Base-by-base conservation (phyloP, 1,139 yeast genomes). In the Pichia terricola region DNA sequence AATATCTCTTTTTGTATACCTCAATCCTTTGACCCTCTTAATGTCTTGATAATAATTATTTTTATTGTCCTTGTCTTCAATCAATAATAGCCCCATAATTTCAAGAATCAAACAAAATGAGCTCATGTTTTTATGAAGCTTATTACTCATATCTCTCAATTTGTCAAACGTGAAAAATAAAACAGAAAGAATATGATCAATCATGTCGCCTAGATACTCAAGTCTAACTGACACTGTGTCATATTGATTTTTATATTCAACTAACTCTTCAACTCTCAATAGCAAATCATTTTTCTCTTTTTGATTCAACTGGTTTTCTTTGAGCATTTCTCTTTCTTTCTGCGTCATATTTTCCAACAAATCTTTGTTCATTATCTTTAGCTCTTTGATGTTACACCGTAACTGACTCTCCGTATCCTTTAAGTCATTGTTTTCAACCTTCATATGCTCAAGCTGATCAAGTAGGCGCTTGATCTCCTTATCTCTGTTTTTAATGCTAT, bases 81-180 rank as follows among this genome's bases (percentile, higher is more conserved):
- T 68, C 40, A 83, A 65, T 26, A 83, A 61, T 43, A 89, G 67
- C 1, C 97, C 97, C 71, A 88, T 79, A 2, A 84, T 73, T 56
- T 86, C 95, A 43, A 89, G 66, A 2, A 84, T 66, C 43, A 73
- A 67, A 53, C 85, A 78, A 43, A 75, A 70, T 36, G 80, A 60
- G n/a, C 59, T 55, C 44, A 69, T 58, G 35, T 66, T 62, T 5
- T 64, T 58, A 46, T 55, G 63, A 16, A 70, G 51, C 34, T 65
- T 58, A 41, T 61, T 63, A 39, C 69, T 61, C 39, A 71, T 50
- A 36, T 64, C 70, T 35, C 62, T 63, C 31, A 69, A 57, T 33
- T 60, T 60, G 16, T 26, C 32, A 37, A 56, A 49, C 9, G 54
- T 38, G 10, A 51, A 49, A 7, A 51, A 51, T 25, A 59, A 40